Conservation (phyloP, 1,284 basidiomycete species). For the Dichomitus squalens region DNA sequence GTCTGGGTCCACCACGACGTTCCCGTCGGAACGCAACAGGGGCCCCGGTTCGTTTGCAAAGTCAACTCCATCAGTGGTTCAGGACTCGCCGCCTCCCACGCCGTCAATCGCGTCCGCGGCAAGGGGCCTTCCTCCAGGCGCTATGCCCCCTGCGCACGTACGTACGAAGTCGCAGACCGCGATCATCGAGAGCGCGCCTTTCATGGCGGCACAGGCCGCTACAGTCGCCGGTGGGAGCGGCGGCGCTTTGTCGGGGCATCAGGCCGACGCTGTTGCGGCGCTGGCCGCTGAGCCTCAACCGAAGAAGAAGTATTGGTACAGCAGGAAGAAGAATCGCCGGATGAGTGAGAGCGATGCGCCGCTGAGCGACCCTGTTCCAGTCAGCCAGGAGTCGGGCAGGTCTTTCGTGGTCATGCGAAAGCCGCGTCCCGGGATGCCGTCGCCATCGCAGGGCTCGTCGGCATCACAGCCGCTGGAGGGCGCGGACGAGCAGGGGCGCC, state of each 20-base stretch:
- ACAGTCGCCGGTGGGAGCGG: not conserved
- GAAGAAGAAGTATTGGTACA: slow-evolving; percentile 69
- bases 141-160: slow-evolving; percentile 66
- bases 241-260: not conserved
- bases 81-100: slow-evolving; percentile 53
- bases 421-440: slow-evolving; percentile 33
- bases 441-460: slow-evolving; percentile 18
- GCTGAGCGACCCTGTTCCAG: slow-evolving; percentile 28
- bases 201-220: slow-evolving; percentile 11
- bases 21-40: slow-evolving; percentile 57
- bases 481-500: slow-evolving; percentile 23
- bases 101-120: slow-evolving; percentile 46
- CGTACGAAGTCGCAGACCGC: slow-evolving; percentile 82
- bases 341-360: slow-evolving; percentile 55
- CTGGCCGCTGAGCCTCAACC: slow-evolving; percentile 24
- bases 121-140: slow-evolving; percentile 57
- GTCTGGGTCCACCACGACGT: slow-evolving; percentile 53
- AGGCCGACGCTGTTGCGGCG: slow-evolving; percentile 17
- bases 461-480: slow-evolving; percentile 15
- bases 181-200: slow-evolving; percentile 62
- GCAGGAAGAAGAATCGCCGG: slow-evolving; percentile 57
- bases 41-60: slow-evolving; percentile 25
- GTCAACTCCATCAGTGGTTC: slow-evolving; percentile 30
- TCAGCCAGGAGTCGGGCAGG: slow-evolving; percentile 44
- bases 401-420: slow-evolving; percentile 76